Percentiles rank a stretch among this genome's conserved stretches.
Conservation (phyloP, 176 grass and related monocot species). For the Zea luxurians region DNA sequence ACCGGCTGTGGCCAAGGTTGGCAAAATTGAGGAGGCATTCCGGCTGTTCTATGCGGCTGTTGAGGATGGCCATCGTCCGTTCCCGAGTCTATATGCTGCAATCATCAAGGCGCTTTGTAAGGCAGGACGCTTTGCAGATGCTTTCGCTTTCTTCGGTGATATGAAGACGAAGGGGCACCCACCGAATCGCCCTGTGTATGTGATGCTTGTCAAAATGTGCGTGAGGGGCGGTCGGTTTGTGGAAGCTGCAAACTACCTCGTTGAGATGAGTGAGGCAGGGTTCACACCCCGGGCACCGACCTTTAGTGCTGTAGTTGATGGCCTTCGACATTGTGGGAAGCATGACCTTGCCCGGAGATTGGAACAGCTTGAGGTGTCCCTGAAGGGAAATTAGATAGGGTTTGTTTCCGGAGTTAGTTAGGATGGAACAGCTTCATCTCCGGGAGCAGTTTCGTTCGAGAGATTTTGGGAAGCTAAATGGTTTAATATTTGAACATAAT, state of each 20-base stretch:
- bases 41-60: conserved; percentile 66
- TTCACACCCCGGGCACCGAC: conserved; percentile 58
- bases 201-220: conserved; percentile 97
- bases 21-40: conserved; percentile 79
- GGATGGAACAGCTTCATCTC: too few relatives aligned
- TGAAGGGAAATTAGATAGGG: conserved; percentile 47
- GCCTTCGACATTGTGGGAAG: conserved; percentile 70
- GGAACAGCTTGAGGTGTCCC: conserved; percentile 73
- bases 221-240: conserved; percentile 70
- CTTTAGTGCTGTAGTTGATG: conserved; percentile 75
- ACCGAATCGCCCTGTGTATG: conserved; percentile 80
- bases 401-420: too few relatives aligned
- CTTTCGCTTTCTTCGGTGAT: conserved; percentile 78
- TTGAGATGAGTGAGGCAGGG: conserved; percentile 85
- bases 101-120: conserved; percentile 89
- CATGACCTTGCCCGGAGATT: conserved; percentile 74
- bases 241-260: conserved; percentile 75
- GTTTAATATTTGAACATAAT: too few relatives aligned
- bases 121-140: conserved; percentile 73
- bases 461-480: too few relatives aligned
- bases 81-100: conserved; percentile 84
- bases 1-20: conserved; percentile 78
- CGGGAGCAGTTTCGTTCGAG: too few relatives aligned
- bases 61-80: conserved; percentile 77
- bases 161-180: conserved; percentile 73